phyloP scores from a whole-genome alignment of 2,329 filamentous ascomycete species.

The Colletotrichum cuscutae region DNA sequence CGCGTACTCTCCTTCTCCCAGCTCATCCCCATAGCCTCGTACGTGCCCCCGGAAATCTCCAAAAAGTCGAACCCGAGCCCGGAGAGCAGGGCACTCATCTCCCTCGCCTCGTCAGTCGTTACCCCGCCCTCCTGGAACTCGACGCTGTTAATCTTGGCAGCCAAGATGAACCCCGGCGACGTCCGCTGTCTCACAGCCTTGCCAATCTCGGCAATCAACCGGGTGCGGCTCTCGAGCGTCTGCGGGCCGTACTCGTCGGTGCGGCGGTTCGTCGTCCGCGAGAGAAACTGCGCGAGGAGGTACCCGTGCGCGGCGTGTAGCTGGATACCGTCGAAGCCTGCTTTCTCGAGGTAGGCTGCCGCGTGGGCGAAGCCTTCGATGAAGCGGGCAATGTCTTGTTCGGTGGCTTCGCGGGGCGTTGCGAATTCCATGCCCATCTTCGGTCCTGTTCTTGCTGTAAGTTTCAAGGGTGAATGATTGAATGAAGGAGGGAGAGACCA shows the following conservation, averaged over 20 bases:
- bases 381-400: conserved; percentile 65
- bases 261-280: conserved; percentile 58
- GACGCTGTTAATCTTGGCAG: conserved; percentile 68
- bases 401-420: conserved; percentile 62
- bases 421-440: conserved; percentile 47
- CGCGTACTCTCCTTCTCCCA: conserved; percentile 64
- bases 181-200: conserved; percentile 45
- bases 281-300: conserved; percentile 63
- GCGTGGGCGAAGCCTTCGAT: conserved; percentile 71
- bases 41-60: conserved; percentile 70
- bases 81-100: conserved; percentile 59
- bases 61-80: conserved; percentile 64
- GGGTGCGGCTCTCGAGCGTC: conserved; percentile 53
- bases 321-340: conserved; percentile 66
- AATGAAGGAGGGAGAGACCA: not conserved
- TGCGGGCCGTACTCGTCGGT: conserved; percentile 60
- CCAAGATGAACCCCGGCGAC: conserved; percentile 51
- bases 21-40: conserved; percentile 61
- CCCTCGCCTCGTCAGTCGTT: conserved; percentile 58
- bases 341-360: conserved; percentile 69
- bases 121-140: conserved; percentile 66
- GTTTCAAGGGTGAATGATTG: not conserved
- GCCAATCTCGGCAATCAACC: conserved; percentile 57
- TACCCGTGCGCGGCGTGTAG: conserved; percentile 66
- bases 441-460: conserved; percentile 24